These are phyloP conservation scores for Graphium sp. DNA, from an alignment of 2,329 filamentous ascomycete species.

Conservation along the genomic window DNA sequence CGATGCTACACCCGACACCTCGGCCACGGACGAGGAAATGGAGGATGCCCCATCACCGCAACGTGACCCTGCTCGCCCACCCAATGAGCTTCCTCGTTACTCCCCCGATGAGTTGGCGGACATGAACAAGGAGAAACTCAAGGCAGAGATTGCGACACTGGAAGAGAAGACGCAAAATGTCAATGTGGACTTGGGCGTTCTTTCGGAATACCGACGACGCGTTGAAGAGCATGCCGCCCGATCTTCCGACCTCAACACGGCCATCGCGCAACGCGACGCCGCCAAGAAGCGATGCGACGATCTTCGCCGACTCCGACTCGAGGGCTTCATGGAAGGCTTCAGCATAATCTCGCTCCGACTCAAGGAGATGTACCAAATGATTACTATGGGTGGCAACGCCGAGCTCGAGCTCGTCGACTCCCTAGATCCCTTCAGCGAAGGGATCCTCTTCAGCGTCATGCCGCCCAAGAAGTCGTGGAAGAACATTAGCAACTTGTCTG, in stretches of 20 bases:
- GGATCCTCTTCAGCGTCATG: slow-evolving; percentile 96
- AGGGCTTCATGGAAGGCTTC: slow-evolving; percentile 98
- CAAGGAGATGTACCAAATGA: slow-evolving; percentile 99
- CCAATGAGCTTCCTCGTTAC: slow-evolving; percentile 61
- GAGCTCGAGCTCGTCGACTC: slow-evolving; percentile 95
- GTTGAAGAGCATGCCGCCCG: slow-evolving; percentile 69
- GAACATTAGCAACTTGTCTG: slow-evolving; percentile 90
- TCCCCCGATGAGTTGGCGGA: slow-evolving; percentile 53
- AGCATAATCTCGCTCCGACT: slow-evolving; percentile 81
- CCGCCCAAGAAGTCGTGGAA: slow-evolving; percentile 99
- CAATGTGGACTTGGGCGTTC: slow-evolving; percentile 74
- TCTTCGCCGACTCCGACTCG: slow-evolving; percentile 72
- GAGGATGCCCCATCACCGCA: slow-evolving; percentile 8
- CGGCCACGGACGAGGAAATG: slow-evolving; percentile 10
- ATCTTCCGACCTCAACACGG: slow-evolving; percentile 67
- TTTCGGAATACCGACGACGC: slow-evolving; percentile 74
- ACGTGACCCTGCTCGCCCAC: slow-evolving; percentile 18
- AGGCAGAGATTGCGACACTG: slow-evolving; percentile 43
- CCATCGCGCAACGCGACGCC: slow-evolving; percentile 61
- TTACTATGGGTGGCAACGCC: slow-evolving; percentile 97
- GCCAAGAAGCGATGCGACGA: slow-evolving; percentile 91
- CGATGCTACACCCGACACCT: neutral
- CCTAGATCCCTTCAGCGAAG: slow-evolving; percentile 90
- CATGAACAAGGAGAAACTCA: slow-evolving; percentile 45
- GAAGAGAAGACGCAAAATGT: slow-evolving; percentile 66